A percentile compares a stretch with the other conserved stretches of the same genome.
Conservation (phyloP, 2,329 filamentous ascomycete species). For the Cercospora citrullina region DNA sequence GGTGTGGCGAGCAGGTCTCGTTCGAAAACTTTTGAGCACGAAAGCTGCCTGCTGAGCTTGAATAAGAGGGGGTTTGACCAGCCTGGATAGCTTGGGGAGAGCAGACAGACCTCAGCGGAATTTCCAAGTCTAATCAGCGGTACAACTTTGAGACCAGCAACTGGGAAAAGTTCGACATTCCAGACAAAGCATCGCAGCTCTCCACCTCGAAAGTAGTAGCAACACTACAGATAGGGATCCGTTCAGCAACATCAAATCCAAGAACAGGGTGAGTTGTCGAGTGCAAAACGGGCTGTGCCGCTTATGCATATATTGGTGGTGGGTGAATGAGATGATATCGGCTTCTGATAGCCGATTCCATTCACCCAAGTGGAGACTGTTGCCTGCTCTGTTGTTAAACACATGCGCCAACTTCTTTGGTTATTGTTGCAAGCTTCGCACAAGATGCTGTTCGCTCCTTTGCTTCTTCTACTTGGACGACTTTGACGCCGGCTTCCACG, state of each 20-base stretch:
- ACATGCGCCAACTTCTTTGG: background rate
- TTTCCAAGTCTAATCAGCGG: background rate
- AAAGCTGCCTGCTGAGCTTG: background rate
- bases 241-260: too few species aligned
- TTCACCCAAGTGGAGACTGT: background rate
- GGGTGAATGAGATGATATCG: background rate
- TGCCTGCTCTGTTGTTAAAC: background rate
- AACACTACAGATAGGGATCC: too few species aligned
- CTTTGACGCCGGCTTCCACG: background rate
- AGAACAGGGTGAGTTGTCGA: background rate
- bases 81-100: background rate
- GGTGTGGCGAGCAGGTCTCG: background rate
- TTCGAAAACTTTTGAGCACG: background rate
- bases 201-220: background rate
- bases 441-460: background rate
- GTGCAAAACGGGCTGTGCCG: background rate
- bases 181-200: background rate
- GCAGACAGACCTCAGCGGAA: background rate
- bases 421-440: background rate
- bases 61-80: background rate
- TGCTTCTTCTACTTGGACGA: background rate
- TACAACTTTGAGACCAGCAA: background rate
- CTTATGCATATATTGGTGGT: background rate
- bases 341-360: background rate
- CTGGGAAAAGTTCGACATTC: background rate